Evolutionary conservation across 345 rosid species (phyloP), one percentile per base, ranked within the genome.

Genomic region (Mallotus nudiflorus): DNA sequence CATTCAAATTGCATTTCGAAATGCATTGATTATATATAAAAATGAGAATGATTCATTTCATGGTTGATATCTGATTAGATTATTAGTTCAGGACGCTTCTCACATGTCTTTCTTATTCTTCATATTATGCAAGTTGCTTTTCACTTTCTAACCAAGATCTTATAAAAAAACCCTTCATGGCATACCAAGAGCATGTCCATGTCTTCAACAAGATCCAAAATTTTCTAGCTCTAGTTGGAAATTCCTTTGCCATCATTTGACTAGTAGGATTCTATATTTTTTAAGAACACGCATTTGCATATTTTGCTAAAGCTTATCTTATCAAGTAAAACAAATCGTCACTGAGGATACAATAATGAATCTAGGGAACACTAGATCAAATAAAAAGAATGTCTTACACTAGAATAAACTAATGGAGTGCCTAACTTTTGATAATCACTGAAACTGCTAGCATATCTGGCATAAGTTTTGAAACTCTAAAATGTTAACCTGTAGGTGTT

Each of bases 101-200:
- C 20, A 85, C 93, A 84, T 85, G 89, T 74, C 62, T 80, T 75
- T 79, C 66, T 62, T 83, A 82, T 57, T 85, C 80, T 64, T 80
- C 70, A 27, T 78, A 74, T 69, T 66, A 66, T 33, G 89, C 91
- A 58, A 86, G 87, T 50, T 71, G 74, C 80, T 85, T 86, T 54
- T 89, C 93, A 65, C 88, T 86, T 80, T 89, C 91, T 64, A 86
- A 72, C 93, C 91, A 89, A 61, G 89, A 89, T 40, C 93, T 89
- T 4, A 85, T n/a, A 83, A 68, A 89, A 87, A 80, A 85, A 85
- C 50, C 89, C 88, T 50, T 85, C 82, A 58, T 85, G 88, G 75
- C 85, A 83, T 20, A 85, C 81, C 62, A 89, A 73, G 62, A 86
- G n/a, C n/a, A n/a, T n/a, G n/a, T n/a, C n/a, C n/a, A n/a, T n/a